Base-by-base conservation (phyloP, 257 asterid species). In the Agastache rugosa region DNA sequence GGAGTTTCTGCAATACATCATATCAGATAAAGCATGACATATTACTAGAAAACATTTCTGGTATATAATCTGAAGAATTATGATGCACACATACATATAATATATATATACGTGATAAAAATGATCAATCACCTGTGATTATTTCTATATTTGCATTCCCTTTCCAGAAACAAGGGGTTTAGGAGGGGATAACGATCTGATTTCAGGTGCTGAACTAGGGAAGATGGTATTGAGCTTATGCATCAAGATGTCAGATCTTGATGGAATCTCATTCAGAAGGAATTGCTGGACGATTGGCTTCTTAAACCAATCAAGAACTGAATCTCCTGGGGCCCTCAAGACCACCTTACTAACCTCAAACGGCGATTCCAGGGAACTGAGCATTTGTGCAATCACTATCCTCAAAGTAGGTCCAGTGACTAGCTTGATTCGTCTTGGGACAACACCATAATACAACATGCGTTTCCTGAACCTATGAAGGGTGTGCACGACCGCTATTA, bases 301-400 rank as follows among this genome's bases (percentile, higher is more conserved):
- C 92, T 92, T 92, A 82, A 95, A 95, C 98, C 98, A 95, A 79
- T 94, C 97, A 29, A 92, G 71, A 64, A 92, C 93, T 0, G 97
- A 79, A 77, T 95, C 99, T 59, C 99, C 99, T 0, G 99, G 97
- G 50, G 99, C 98, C 85, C 99, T 85, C 74, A 92, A 78, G 59
- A 92, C 99, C 75, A 95, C 99, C 89, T 92, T 92, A 75, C 98
- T 89, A 45, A 95, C 97, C 86, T 95, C 98, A 67, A 95, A 95
- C 6, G 99, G 98, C 0, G 96, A 95, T 63, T 90, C 99, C 67
- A 90, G 85, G 1, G 96, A 87, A 81, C 86, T 80, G 23, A 95
- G 79, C 88, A 87, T 87, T 58, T 92, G 95, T 0, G 99, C 97
- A 37, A 90, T 82, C 62, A 92, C 96, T 77, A 92, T 88, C 87